phyloP scores from a whole-genome alignment of 768 basidiomycete genomes.

The Suillus subalutaceus region DNA sequence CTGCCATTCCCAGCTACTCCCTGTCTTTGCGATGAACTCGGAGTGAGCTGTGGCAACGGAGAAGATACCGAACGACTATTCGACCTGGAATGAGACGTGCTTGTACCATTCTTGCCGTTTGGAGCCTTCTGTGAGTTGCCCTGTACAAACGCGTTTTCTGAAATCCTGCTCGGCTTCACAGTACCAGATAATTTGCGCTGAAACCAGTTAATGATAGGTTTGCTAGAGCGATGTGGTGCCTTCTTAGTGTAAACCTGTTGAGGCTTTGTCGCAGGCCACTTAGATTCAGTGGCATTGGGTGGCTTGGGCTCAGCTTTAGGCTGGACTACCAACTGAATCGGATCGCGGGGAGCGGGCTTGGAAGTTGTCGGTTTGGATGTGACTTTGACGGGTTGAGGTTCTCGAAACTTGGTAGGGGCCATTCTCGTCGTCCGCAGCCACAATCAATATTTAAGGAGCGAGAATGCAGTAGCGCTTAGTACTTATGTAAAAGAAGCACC shows the following conservation, averaged over 20 bases:
- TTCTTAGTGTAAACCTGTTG: slow-evolving; percentile 56
- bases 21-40: slow-evolving; percentile 31
- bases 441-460: slow-evolving; percentile 11
- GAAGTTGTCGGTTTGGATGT: slow-evolving; percentile 17
- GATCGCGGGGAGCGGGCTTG: slow-evolving; percentile 3
- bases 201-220: slow-evolving; percentile 89
- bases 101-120: slow-evolving; percentile 18
- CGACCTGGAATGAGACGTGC: slow-evolving; percentile 20
- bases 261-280: slow-evolving; percentile 24
- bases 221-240: slow-evolving; percentile 68
- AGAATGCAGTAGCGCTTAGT: background rate
- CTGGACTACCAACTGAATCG: slow-evolving; percentile 9
- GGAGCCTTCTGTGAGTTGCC: slow-evolving; percentile 17
- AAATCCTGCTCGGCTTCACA: slow-evolving; percentile 55
- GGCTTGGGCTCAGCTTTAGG: slow-evolving; percentile 22
- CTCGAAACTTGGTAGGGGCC: slow-evolving; percentile 19
- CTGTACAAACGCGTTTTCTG: slow-evolving; percentile 29
- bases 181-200: slow-evolving; percentile 83
- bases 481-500: slow-evolving; percentile 10
- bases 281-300: slow-evolving; percentile 20
- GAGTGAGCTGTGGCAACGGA: slow-evolving; percentile 25
- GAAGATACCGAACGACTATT: slow-evolving; percentile 34
- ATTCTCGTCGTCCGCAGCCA: slow-evolving; percentile 15
- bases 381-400: slow-evolving; percentile 17
- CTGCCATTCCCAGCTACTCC: slow-evolving; percentile 19